A percentile compares a stretch with the other conserved stretches of the same genome.
Conservation (phyloP, 805 yeast species). For the Danielia reshetovae region DNA sequence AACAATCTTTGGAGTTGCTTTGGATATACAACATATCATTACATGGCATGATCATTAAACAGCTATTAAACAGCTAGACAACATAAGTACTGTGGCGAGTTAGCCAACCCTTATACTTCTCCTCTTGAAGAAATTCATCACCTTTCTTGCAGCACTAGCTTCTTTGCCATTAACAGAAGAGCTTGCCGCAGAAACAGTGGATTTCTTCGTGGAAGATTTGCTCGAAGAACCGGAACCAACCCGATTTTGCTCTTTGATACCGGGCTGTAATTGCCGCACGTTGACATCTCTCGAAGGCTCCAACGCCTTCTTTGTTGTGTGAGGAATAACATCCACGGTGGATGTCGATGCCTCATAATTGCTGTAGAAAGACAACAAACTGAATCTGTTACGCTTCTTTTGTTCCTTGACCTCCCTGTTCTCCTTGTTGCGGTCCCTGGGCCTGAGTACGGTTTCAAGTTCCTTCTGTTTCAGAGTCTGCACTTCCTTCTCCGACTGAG, state of each 20-base stretch:
- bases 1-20: too few relatives aligned
- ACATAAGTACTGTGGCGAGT: too few relatives aligned
- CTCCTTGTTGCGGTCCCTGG: constrained; percentile 11
- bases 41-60: constrained; percentile 1
- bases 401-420: constrained; percentile 23
- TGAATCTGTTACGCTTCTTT: constrained; percentile 41
- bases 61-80: too few relatives aligned
- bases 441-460: not conserved
- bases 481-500: not conserved
- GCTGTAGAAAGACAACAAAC: constrained; percentile 41
- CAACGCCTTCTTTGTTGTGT: constrained; percentile 19
- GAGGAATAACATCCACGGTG: constrained; percentile 7
- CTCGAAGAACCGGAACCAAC: constrained; percentile 28
- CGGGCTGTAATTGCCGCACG: not conserved
- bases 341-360: constrained; percentile 24
- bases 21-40: too few relatives aligned
- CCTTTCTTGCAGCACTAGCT: constrained; percentile 62
- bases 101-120: constrained; percentile 16
- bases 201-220: constrained; percentile 18
- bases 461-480: constrained; percentile 10
- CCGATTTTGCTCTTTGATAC: constrained; percentile 20
- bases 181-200: constrained; percentile 17
- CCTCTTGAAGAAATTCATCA: constrained; percentile 19
- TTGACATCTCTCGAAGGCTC: constrained; percentile 8
- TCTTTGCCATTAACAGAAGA: constrained; percentile 43